Evolutionary conservation across 495 filamentous ascomycete species (phyloP), one percentile per base, ranked within the genome.

Genomic region (Hypoxylon subgilvum): DNA sequence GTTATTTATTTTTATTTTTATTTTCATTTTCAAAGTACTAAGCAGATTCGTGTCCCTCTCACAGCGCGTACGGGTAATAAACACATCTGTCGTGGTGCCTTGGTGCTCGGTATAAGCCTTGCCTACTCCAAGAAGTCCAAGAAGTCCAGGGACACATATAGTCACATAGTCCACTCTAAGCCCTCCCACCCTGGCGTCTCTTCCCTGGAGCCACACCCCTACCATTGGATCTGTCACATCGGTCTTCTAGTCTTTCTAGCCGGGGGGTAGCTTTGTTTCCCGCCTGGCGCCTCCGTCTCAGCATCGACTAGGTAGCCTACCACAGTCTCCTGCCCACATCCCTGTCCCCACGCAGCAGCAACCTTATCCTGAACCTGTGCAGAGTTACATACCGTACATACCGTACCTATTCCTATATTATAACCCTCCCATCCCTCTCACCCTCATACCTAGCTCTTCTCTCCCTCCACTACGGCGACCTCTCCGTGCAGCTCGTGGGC

Each of bases 401-500:
- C n/a, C n/a, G n/a, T n/a, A n/a, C n/a, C n/a, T n/a, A n/a, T n/a
- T n/a, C n/a, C n/a, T n/a, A n/a, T 75, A 73, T 72, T 76, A 76
- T 75, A 76, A 68, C 57, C 61, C n/a, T 50, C 69, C 65, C 68
- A 39, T 70, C 71, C 71, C 59, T 67, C 62, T 64, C 52, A 41
- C 66, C 63, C 62, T 61, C 69, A 49, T 42, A 62, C 57, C 63
- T 63, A 68, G 69, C 68, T 68, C 69, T 70, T 68, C 65, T 64
- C 64, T 57, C 57, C 65, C 53, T 71, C 57, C 64, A 63, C 54
- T 63, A 70, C 71, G 72, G 68, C 71, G 69, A 75, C 74, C 61
- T 66, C 52, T 67, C 68, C 61, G 69, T 72, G 67, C 66, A 72
- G 70, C 62, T 68, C 66, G 66, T 61, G 65, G 68, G 67, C 64